These are phyloP conservation scores for Ambrosiella xylebori DNA, from an alignment of 2,329 filamentous ascomycete species.

Conservation along the genomic window DNA sequence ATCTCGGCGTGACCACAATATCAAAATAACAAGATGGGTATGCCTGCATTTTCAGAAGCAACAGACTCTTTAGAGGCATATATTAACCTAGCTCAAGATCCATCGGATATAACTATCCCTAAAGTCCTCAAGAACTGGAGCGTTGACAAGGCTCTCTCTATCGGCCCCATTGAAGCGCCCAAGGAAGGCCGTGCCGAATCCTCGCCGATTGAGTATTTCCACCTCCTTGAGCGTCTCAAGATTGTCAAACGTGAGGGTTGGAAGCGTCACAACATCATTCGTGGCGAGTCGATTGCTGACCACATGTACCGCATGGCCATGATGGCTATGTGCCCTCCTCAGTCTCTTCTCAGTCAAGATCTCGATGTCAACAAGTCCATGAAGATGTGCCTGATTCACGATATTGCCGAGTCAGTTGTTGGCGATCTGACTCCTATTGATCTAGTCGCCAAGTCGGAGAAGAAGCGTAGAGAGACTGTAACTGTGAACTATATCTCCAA, in stretches of 20 bases:
- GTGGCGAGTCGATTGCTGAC: constrained; percentile 82
- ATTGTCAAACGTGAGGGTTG: constrained; percentile 93
- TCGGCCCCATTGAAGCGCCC: constrained; percentile 18
- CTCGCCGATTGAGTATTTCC: constrained; percentile 70
- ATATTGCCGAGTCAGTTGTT: constrained; percentile 94
- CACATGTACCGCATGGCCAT: constrained; percentile 99
- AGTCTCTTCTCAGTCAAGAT: constrained; percentile 43
- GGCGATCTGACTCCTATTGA: constrained; percentile 95
- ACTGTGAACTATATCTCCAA: constrained; percentile 88
- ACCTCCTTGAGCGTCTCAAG: constrained; percentile 84
- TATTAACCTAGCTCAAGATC: constrained; percentile 13
- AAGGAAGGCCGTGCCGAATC: constrained; percentile 45
- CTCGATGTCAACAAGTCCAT: constrained; percentile 73
- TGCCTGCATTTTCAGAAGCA: background rate
- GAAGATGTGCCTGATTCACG: constrained; percentile 89
- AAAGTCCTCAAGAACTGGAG: constrained; percentile 16
- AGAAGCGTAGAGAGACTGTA: constrained; percentile 66
- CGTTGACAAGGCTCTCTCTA: constrained; percentile 15
- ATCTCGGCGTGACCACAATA: background rate
- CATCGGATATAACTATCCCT: constrained; percentile 16
- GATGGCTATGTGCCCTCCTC: constrained; percentile 80
- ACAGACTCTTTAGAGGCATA: background rate
- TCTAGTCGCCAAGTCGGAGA: constrained; percentile 71
- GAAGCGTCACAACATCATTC: constrained; percentile 65
- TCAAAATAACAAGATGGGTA: background rate